Evolutionary conservation across 371 early-diverging fungal genomes (phyloP).

Genomic region (Mucor piriformis): DNA sequence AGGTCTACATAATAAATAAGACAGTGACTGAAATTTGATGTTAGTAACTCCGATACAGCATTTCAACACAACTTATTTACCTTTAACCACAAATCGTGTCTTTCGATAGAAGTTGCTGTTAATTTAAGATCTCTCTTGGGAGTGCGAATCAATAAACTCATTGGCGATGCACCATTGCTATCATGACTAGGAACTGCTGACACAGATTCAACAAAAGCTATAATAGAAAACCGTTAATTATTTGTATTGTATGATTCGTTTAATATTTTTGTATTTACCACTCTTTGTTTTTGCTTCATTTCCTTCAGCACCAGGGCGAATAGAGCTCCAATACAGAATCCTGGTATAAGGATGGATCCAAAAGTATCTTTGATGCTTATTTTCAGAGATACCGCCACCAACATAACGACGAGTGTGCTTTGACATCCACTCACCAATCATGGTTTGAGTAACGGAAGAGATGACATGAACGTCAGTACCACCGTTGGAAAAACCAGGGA

Average conservation of each 20-base stretch:
- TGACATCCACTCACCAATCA: slow-evolving; percentile 82
- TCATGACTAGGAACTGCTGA: slow-evolving; percentile 51
- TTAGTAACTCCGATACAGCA: background rate
- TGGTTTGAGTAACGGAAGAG: slow-evolving; percentile 75
- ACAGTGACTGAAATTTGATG: slow-evolving; percentile 25
- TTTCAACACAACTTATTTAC: slow-evolving; percentile 14
- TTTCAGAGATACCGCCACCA: slow-evolving; percentile 63
- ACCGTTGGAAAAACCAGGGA: slow-evolving; percentile 16
- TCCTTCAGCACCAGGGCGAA: slow-evolving; percentile 65
- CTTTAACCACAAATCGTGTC: slow-evolving; percentile 71
- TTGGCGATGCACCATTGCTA: slow-evolving; percentile 44
- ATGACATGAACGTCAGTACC: slow-evolving; percentile 65
- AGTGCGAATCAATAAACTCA: slow-evolving; percentile 69
- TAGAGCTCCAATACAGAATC: slow-evolving; percentile 77
- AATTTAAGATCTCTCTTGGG: slow-evolving; percentile 69
- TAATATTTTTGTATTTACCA: slow-evolving; percentile 35
- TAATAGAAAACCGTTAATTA: background rate
- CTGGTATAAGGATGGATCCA: slow-evolving; percentile 89
- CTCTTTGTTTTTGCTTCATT: slow-evolving; percentile 57
- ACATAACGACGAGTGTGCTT: slow-evolving; percentile 72
- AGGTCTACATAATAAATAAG: slow-evolving; percentile 30
- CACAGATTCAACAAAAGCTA: slow-evolving; percentile 64
- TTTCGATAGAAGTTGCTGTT: slow-evolving; percentile 65
- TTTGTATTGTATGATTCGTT: background rate
- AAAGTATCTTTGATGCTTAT: slow-evolving; percentile 75